These are phyloP conservation scores for Fusarium nelsonii DNA, from an alignment of 2,329 filamentous ascomycete species.

Conservation along the genomic window DNA sequence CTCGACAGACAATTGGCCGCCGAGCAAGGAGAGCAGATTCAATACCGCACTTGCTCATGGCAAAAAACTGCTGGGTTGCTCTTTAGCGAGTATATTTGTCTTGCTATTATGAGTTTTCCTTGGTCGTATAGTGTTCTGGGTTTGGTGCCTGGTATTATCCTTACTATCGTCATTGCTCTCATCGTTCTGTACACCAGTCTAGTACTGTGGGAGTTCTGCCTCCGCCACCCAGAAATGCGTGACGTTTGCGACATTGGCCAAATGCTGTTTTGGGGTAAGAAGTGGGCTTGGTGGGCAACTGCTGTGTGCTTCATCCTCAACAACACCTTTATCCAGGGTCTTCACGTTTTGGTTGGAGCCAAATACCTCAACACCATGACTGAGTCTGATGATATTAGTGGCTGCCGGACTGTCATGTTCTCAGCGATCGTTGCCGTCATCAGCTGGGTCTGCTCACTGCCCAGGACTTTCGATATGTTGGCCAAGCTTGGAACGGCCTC, in stretches of 20 bases:
- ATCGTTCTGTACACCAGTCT: constrained; percentile 82
- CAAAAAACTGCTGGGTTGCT: constrained; percentile 92
- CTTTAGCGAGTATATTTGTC: constrained; percentile 95
- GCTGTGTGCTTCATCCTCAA: constrained; percentile 93
- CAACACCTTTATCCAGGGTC: constrained; percentile 88
- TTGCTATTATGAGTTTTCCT: constrained; percentile 94
- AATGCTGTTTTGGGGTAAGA: constrained; percentile 89
- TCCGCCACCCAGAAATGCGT: constrained; percentile 89
- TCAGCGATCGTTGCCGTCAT: constrained; percentile 79
- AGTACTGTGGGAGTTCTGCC: constrained; percentile 82
- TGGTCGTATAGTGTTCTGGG: constrained; percentile 92
- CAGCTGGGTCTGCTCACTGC: constrained; percentile 83
- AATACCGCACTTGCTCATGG: constrained; percentile 95
- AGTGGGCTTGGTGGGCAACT: constrained; percentile 75
- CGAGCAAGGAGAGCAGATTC: constrained; percentile 82
- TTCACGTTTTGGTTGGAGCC: constrained; percentile 86
- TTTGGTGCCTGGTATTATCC: constrained; percentile 83
- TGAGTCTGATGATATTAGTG: constrained; percentile 70
- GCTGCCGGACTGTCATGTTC: constrained; percentile 83
- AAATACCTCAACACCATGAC: constrained; percentile 94
- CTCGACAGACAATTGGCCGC: constrained; percentile 77
- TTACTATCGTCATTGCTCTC: constrained; percentile 82
- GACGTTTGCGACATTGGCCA: constrained; percentile 97
- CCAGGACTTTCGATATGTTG: constrained; percentile 85
- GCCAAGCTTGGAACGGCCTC: constrained; percentile 83